A percentile compares a stretch with the other conserved stretches of the same genome.
Conservation (phyloP, 345 rosid species). For the Brassica napus region DNA sequence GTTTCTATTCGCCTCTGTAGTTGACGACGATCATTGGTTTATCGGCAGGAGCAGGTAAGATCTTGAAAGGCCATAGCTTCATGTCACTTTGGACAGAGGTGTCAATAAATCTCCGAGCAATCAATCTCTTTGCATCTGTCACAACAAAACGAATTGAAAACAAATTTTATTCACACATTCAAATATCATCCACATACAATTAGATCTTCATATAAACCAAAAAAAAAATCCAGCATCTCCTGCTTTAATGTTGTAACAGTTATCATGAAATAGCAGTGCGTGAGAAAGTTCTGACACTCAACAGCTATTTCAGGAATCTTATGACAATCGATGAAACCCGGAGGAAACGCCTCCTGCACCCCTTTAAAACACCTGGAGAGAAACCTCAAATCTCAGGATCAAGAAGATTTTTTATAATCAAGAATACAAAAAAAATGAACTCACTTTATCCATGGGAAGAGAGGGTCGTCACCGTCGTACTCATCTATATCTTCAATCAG, state of each 20-base stretch:
- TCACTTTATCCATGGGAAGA: slow-evolving; percentile 84
- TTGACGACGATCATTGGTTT: background rate
- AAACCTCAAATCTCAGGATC: background rate
- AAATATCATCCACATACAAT: background rate
- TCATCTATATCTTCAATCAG: slow-evolving; percentile 67
- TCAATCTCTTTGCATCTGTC: background rate
- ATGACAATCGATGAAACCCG: too few species aligned
- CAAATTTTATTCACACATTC: background rate
- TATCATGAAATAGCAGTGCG: too few species aligned
- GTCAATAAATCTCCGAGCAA: background rate
- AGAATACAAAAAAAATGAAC: background rate
- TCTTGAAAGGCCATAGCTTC: background rate
- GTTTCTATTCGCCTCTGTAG: background rate
- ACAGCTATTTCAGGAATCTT: too few species aligned
- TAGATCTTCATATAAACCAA: background rate
- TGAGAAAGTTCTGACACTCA: too few species aligned
- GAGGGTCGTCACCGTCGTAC: slow-evolving; percentile 81
- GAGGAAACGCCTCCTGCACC: slow-evolving; percentile 91
- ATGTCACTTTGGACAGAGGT: background rate
- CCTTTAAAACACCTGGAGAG: slow-evolving; percentile 70
- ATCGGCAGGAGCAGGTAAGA: background rate
- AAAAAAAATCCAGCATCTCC: too few species aligned
- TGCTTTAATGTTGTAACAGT: too few species aligned
- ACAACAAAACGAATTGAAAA: background rate
- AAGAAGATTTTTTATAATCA: background rate